Conservation (phyloP, 1,139 yeast genomes). For the Nakaseomyces glabratus region DNA sequence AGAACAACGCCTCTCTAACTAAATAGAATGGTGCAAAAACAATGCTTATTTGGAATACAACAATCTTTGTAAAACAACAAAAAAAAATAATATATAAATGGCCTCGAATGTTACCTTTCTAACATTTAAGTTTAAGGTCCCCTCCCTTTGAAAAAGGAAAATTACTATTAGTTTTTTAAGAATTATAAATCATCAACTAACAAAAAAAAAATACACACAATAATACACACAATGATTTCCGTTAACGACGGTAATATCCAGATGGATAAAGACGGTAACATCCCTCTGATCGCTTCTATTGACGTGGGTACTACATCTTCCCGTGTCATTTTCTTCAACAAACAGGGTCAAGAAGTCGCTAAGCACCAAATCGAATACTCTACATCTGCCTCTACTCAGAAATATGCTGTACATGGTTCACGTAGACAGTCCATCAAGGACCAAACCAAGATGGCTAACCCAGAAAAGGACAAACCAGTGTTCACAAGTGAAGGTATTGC, state of each 20-base stretch:
- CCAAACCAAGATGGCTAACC: conserved; percentile 1
- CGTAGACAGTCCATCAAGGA: conserved; percentile 25
- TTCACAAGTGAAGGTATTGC: conserved; percentile 71
- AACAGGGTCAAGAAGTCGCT: conserved; percentile 67
- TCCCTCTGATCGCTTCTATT: conserved; percentile 58
- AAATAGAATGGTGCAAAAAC: no score
- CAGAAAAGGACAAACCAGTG: conserved; percentile 37
- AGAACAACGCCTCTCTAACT: no score
- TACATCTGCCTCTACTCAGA: conserved; percentile 49
- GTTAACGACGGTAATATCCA: conserved; percentile 6
- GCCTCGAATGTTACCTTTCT: no score
- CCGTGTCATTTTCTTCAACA: conserved; percentile 75
- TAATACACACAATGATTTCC: not conserved
- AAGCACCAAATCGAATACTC: conserved; percentile 84
- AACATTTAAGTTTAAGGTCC: no score
- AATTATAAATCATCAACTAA: no score
- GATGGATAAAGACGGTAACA: conserved; percentile 9
- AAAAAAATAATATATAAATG: no score
- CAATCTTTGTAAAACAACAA: no score
- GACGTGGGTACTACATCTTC: conserved; percentile 95
- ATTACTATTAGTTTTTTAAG: no score
- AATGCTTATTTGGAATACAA: no score
- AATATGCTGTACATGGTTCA: conserved; percentile 30
- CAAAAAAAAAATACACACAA: not conserved
- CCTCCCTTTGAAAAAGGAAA: no score